Conservation (phyloP, 257 asterid species). For the Fraxinus excelsior region DNA sequence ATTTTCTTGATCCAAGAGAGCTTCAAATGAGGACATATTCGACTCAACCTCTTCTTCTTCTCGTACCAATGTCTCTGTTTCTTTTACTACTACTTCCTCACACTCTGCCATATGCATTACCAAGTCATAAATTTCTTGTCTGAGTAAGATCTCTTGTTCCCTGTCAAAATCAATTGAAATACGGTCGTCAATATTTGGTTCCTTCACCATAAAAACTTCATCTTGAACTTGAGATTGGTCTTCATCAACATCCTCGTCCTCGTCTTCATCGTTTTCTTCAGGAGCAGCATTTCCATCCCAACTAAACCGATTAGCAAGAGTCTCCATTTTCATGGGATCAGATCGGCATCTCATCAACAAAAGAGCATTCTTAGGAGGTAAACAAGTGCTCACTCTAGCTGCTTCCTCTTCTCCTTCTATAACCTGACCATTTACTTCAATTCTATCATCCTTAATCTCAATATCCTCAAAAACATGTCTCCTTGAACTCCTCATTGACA, state of each 20-base stretch:
- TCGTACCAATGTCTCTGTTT: conserved; percentile 3
- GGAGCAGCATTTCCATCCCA: conserved; percentile 53
- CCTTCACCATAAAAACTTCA: conserved; percentile 4
- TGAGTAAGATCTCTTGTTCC: conserved; percentile 29
- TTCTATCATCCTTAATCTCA: conserved; percentile 61
- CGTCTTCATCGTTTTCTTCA: conserved; percentile 28
- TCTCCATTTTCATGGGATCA: conserved; percentile 90
- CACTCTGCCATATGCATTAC: conserved; percentile 26
- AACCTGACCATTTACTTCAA: conserved; percentile 50
- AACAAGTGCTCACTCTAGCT: conserved; percentile 71
- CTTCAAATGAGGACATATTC: conserved; percentile 52
- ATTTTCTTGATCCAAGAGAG: conserved; percentile 48
- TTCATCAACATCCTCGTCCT: conserved; percentile 12
- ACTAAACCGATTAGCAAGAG: conserved; percentile 54
- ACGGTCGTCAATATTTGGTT: conserved; percentile 20
- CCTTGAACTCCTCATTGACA: conserved; percentile 56
- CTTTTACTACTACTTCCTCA: conserved; percentile 18
- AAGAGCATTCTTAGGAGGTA: conserved; percentile 95
- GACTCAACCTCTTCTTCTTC: conserved; percentile 50
- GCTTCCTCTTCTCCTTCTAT: conserved; percentile 38
- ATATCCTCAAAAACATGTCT: conserved; percentile 90
- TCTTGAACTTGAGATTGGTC: conserved; percentile 18
- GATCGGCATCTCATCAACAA: conserved; percentile 95
- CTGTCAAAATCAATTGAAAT: conserved; percentile 26
- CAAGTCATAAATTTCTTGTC: conserved; percentile 13